Percentiles rank a stretch among this genome's conserved stretches.
These are phyloP conservation scores for Coemansia sp. DNA, from an alignment of 192 early-diverging fungal species.

Conservation along the genomic window DNA sequence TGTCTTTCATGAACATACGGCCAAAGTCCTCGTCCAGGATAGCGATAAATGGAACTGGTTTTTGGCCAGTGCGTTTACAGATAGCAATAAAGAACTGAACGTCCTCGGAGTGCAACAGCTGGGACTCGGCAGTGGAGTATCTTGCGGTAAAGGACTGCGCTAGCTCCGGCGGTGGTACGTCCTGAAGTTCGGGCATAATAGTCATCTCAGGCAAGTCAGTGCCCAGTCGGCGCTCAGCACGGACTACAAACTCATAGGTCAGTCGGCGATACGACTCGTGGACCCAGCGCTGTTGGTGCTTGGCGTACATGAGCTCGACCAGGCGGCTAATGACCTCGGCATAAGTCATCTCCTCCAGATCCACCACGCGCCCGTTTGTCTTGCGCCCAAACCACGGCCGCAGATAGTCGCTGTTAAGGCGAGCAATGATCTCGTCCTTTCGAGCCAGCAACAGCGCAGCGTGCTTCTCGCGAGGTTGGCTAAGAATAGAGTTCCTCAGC, in stretches of 20 bases:
- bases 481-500: slow-evolving; percentile 80
- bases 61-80: slow-evolving; percentile 62
- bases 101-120: slow-evolving; percentile 48
- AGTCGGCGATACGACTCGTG: slow-evolving; percentile 71
- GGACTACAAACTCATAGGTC: slow-evolving; percentile 78
- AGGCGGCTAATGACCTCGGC: slow-evolving; percentile 81
- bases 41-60: slow-evolving; percentile 91
- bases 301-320: slow-evolving; percentile 81
- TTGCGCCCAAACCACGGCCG: slow-evolving; percentile 95
- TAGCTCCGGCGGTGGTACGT: background rate
- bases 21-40: slow-evolving; percentile 89
- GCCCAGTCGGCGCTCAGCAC: slow-evolving; percentile 75
- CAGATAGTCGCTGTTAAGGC: slow-evolving; percentile 72
- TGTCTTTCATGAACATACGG: slow-evolving; percentile 91
- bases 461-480: slow-evolving; percentile 82
- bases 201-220: background rate
- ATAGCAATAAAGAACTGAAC: slow-evolving; percentile 49
- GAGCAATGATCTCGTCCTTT: slow-evolving; percentile 83
- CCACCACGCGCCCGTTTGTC: slow-evolving; percentile 69
- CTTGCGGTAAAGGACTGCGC: slow-evolving; percentile 38
- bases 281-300: slow-evolving; percentile 81
- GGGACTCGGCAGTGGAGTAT: slow-evolving; percentile 18
- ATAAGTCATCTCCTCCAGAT: slow-evolving; percentile 94
- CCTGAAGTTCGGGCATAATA: slow-evolving; percentile 2
- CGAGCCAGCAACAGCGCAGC: slow-evolving; percentile 64